These are phyloP conservation scores for Blastobotrys parvus DNA, from an alignment of 805 yeast genomes.

Conservation along the genomic window DNA sequence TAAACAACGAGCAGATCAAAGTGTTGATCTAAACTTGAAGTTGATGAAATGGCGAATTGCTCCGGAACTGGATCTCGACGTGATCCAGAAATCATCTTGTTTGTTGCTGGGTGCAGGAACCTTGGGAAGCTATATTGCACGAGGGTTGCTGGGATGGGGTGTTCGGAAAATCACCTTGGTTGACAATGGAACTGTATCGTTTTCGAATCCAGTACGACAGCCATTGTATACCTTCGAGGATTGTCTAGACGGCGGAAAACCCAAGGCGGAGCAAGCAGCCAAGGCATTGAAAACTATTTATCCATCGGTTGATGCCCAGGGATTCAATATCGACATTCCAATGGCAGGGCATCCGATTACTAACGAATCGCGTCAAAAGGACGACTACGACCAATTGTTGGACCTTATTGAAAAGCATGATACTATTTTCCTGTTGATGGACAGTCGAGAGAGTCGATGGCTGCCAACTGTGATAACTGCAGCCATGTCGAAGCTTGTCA, in stretches of 20 bases:
- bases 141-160: conserved; percentile 93
- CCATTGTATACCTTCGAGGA: conserved; percentile 80
- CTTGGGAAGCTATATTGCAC: conserved; percentile 81
- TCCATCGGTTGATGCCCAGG: conserved; percentile 65
- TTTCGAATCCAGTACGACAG: conserved; percentile 93
- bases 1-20: conserved; percentile 72
- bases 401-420: conserved; percentile 60
- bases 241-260: conserved; percentile 61
- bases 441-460: conserved; percentile 95
- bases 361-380: conserved; percentile 41
- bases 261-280: conserved; percentile 79
- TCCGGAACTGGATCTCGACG: conserved; percentile 68
- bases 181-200: conserved; percentile 82
- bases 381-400: conserved; percentile 46
- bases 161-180: conserved; percentile 77
- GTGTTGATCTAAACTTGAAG: conserved; percentile 82
- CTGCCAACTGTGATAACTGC: conserved; percentile 81
- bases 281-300: conserved; percentile 59
- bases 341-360: conserved; percentile 91
- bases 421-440: conserved; percentile 74
- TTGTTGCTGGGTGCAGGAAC: conserved; percentile 94
- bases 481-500: conserved; percentile 59
- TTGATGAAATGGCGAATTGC: conserved; percentile 96
- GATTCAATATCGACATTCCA: conserved; percentile 68
- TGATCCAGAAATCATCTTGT: conserved; percentile 51